Base-by-base conservation (phyloP, 2,329 filamentous ascomycete species). In the Alternaria arborescens region DNA sequence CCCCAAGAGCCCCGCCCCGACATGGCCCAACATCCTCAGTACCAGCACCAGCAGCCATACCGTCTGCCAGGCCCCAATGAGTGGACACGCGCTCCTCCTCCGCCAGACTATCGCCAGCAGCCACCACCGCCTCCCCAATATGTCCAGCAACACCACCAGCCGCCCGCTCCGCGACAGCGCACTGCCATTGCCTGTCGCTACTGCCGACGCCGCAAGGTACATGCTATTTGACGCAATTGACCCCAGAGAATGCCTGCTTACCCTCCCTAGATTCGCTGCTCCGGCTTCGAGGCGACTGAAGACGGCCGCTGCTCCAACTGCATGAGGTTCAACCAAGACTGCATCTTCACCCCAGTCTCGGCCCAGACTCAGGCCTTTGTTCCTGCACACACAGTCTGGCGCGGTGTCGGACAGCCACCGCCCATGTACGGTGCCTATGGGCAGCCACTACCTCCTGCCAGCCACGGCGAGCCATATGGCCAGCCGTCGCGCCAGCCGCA, bases 351-450 rank as follows among this genome's bases (percentile, higher is more conserved):
- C 1, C 89, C 90, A 3, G 89, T 92, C 24, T 91, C 88, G 4
- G 89, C 89, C 11, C 89, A 91, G 78, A 87, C 89, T 8, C 89
- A 91, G 76, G 89, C 90, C 11, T 92, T 92, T 72, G 89, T 92
- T 34, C 89, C 89, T 8, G 89, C 89, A 10, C 88, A 91, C 74
- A 88, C 89, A 7, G 87, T 89, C 59, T 91, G 80, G 78, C 80
- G 82, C 52, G 75, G 77, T 44, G 75, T 75, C 38, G 81, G 82
- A 36, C 70, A 73, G 42, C 81, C 81, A 24, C 81, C 81, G 51
- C 81, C 81, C 68, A 79, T 84, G 85, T 84, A 83, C 67, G 82
- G 82, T 61, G 82, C 82, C 28, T 84, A 83, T 60, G 82, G 82
- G 34, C 82, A 84, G 69, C 82, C 82, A 32, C 79, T 84, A 30